Evolutionary conservation across 352 stramenopile genomes (phyloP), one percentile per base, ranked within the genome.

Genomic region (Hyaloperonospora brassicae): DNA sequence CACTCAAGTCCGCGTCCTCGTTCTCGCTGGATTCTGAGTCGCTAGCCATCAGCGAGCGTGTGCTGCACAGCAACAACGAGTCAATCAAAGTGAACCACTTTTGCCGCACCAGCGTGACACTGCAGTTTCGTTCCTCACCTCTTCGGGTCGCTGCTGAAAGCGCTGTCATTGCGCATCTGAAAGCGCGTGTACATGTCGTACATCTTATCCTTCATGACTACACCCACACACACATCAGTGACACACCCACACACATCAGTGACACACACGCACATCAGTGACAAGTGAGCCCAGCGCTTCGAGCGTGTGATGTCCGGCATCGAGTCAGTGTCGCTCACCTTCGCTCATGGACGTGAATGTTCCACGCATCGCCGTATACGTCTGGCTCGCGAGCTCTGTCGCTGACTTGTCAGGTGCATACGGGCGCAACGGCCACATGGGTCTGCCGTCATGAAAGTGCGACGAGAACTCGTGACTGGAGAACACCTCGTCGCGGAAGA

Each of bases 161-260:
- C 62, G 10, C 76, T 57, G 13, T 87, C 75, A 14, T 69, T 73
- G 21, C 79, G 70, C 45, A 79, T 85, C 65, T 90, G 81, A 64
- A 90, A 91, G 44, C 74, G 80, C 66, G 84, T 66, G 61, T 91
- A 93, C 76, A 89, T 85, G 17, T 89, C 73, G 43, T 86, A 69
- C 57, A 86, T 86, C 57, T 87, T 87, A 61, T 62, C 73, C 57
- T 88, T 88, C 72, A 88, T 87, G 7, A 57, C 83, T 93, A 48
- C 6, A 46, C 22, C n/a, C n/a, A n/a, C n/a, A n/a, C n/a, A n/a
- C n/a, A n/a, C n/a, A n/a, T n/a, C n/a, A n/a, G n/a, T n/a, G n/a
- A n/a, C n/a, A n/a, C n/a, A n/a, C n/a, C n/a, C n/a, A n/a, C n/a
- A n/a, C n/a, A n/a, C n/a, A n/a, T n/a, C n/a, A n/a, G n/a, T n/a